Conservation (phyloP, 1,284 basidiomycete species). For the Cryptococcus floricola region DNA sequence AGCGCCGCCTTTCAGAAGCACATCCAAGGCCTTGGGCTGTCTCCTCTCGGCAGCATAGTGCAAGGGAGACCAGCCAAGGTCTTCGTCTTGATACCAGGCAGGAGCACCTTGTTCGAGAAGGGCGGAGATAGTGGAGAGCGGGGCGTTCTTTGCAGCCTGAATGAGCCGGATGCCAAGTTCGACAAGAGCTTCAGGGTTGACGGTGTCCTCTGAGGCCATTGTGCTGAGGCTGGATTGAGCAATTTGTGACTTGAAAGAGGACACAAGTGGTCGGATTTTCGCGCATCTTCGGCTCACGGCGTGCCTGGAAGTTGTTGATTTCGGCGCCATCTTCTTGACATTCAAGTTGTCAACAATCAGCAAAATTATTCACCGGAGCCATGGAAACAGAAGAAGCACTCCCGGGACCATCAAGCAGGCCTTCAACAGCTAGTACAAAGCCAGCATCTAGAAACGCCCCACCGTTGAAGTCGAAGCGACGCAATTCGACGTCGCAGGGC, state of each 20-base stretch:
- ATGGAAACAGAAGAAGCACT: neutral
- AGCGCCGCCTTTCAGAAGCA: constrained; percentile 75
- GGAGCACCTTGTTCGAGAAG: constrained; percentile 72
- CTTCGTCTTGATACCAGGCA: constrained; percentile 84
- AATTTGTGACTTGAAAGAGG: neutral
- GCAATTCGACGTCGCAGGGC: neutral
- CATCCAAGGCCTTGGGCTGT: constrained; percentile 59
- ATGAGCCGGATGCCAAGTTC: constrained; percentile 28
- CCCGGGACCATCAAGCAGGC: neutral
- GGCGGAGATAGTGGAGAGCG: constrained; percentile 55
- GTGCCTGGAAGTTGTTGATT: too few relatives aligned
- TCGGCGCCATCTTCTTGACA: too few relatives aligned
- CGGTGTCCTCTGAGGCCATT: constrained; percentile 1
- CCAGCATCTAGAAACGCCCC: too few relatives aligned
- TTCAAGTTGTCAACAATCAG: neutral
- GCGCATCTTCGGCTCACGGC: too few relatives aligned
- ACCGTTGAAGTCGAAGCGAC: too few relatives aligned
- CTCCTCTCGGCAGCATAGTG: constrained; percentile 83
- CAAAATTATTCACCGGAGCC: neutral
- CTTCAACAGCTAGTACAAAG: too few relatives aligned
- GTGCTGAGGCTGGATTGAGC: neutral
- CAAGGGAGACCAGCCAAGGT: constrained; percentile 74
- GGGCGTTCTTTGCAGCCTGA: constrained; percentile 36
- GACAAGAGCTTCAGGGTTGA: constrained; percentile 14
- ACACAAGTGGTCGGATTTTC: neutral